These are phyloP conservation scores for Acorus calamus DNA, from an alignment of 106 monocot genomes.

Conservation along the genomic window DNA sequence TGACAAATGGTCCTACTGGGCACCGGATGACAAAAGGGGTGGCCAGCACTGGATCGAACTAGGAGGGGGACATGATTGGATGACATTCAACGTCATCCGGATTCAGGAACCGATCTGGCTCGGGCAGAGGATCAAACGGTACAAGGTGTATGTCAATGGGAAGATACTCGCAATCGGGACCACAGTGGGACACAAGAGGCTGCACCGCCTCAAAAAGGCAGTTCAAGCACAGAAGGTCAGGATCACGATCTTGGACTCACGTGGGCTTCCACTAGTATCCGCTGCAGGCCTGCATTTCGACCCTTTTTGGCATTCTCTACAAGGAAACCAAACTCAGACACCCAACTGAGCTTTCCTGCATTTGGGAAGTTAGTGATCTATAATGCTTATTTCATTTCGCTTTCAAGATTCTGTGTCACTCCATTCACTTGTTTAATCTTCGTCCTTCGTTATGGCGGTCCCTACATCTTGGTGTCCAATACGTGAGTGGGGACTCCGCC, in stretches of 20 bases:
- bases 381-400: too few species aligned
- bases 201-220: constrained; percentile 37
- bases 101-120: constrained; percentile 63
- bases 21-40: constrained; percentile 17
- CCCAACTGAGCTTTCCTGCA: too few species aligned
- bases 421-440: too few species aligned
- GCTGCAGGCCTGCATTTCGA: constrained; percentile 68
- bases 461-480: too few species aligned
- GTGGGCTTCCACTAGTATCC: constrained; percentile 48
- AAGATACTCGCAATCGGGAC: constrained; percentile 44
- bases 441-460: too few species aligned
- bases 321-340: neutral
- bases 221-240: constrained; percentile 31
- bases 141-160: constrained; percentile 51
- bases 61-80: neutral
- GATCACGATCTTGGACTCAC: constrained; percentile 33
- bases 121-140: constrained; percentile 59
- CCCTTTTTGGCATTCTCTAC: constrained; percentile 21
- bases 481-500: too few species aligned
- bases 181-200: constrained; percentile 73
- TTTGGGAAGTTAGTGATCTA: too few species aligned
- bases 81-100: constrained; percentile 63
- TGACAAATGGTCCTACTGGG: constrained; percentile 52
- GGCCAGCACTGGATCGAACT: constrained; percentile 50
- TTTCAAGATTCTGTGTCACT: too few species aligned